Evolutionary conservation across 176 grass and related monocot species (phyloP).

Genomic region (Phyllostachys edulis): DNA sequence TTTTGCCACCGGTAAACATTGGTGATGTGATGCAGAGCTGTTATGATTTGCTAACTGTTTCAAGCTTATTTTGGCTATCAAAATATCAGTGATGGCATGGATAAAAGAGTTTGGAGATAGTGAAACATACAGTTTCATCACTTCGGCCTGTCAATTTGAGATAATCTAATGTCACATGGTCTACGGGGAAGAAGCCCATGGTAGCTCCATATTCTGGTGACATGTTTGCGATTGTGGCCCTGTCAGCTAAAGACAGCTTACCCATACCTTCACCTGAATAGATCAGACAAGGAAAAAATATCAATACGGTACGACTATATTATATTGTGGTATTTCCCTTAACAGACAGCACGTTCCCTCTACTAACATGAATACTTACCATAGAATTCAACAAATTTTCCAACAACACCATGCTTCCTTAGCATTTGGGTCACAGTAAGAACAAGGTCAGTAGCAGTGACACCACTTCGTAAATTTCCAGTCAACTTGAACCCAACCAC

Average conservation of each 20-base stretch:
- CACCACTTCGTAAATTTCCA: slow-evolving; percentile 70
- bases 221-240: slow-evolving; percentile 97
- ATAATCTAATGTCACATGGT: slow-evolving; percentile 85
- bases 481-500: slow-evolving; percentile 84
- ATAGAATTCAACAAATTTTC: slow-evolving; percentile 93
- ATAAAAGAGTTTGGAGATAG: slow-evolving; percentile 13
- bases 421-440: slow-evolving; percentile 93
- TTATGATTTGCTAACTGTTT: not conserved
- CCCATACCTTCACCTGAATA: slow-evolving; percentile 91
- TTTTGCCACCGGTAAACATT: not conserved
- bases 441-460: slow-evolving; percentile 88
- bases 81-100: not conserved
- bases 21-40: not conserved
- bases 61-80: slow-evolving; percentile 12
- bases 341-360: not conserved
- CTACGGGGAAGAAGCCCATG: slow-evolving; percentile 98
- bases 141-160: slow-evolving; percentile 88
- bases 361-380: slow-evolving; percentile 39
- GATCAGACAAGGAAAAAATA: not conserved
- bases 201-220: slow-evolving; percentile 98
- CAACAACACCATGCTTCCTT: slow-evolving; percentile 91
- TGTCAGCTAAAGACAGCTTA: slow-evolving; percentile 80
- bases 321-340: no score
- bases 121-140: slow-evolving; percentile 67
- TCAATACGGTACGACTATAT: not conserved